Evolutionary conservation across 352 stramenopile genomes (phyloP).

Genomic region (Pythium biforme): DNA sequence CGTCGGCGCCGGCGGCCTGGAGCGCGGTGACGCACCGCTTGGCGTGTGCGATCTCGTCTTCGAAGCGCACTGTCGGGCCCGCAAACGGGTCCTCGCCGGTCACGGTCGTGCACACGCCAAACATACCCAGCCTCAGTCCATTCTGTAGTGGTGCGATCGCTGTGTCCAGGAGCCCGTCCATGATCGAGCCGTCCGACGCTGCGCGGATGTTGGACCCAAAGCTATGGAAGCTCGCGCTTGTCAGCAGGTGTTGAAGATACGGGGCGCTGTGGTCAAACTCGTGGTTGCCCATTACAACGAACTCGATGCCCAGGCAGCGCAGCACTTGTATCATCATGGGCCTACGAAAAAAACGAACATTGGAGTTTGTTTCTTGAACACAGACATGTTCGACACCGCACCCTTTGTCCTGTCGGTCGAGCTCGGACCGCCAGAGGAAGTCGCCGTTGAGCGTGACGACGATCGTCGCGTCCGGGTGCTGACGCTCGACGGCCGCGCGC

Average conservation of each 20-base stretch:
- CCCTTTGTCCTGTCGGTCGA: conserved; percentile 71
- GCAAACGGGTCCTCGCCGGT: conserved; percentile 54
- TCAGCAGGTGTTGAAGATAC: conserved; percentile 38
- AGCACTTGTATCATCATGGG: conserved; percentile 67
- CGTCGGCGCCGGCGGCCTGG: conserved; percentile 44
- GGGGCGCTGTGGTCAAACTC: conserved; percentile 71
- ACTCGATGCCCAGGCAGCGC: conserved; percentile 50
- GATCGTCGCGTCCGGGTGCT: conserved; percentile 31
- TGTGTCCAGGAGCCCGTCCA: conserved; percentile 41
- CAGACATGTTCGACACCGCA: conserved; percentile 15
- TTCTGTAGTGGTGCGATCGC: conserved; percentile 35
- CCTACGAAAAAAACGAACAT: conserved; percentile 23
- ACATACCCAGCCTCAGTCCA: conserved; percentile 47
- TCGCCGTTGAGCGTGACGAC: conserved; percentile 72
- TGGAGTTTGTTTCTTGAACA: background rate
- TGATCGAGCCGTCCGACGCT: conserved; percentile 27
- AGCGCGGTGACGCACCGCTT: conserved; percentile 54
- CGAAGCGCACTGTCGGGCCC: conserved; percentile 37
- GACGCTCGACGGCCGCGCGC: conserved; percentile 18
- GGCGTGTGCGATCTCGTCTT: conserved; percentile 45
- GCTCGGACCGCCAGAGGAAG: conserved; percentile 66
- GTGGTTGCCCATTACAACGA: conserved; percentile 76
- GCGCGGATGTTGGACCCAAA: conserved; percentile 65
- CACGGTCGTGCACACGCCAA: conserved; percentile 55
- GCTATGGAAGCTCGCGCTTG: conserved; percentile 40